A percentile compares a stretch with the other conserved stretches of the same genome.
These are phyloP conservation scores for Mucor indicus DNA, from an alignment of 371 early-diverging fungal genomes.

Conservation along the genomic window DNA sequence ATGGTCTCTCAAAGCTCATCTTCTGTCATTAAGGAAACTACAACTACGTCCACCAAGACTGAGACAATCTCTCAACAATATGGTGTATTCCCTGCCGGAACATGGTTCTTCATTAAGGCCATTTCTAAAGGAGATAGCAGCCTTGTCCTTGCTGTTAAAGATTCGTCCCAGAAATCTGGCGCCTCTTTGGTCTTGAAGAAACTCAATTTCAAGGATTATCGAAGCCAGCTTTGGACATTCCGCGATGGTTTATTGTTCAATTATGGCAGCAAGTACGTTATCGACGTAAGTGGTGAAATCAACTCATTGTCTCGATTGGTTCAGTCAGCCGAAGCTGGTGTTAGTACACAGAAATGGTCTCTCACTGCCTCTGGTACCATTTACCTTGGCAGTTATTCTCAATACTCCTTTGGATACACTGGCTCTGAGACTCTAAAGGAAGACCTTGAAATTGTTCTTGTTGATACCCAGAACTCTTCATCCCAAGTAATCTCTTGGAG, in stretches of 20 bases:
- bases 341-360: slow-evolving; percentile 35
- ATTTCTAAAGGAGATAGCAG: slow-evolving; percentile 13
- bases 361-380: slow-evolving; percentile 37
- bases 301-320: slow-evolving; percentile 14
- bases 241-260: slow-evolving; percentile 50
- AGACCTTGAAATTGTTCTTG: slow-evolving; percentile 7
- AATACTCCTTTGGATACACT: slow-evolving; percentile 25
- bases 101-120: slow-evolving; percentile 42
- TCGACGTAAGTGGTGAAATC: slow-evolving; percentile 31
- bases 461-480: not conserved
- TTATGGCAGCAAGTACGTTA: slow-evolving; percentile 45
- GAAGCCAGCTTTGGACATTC: slow-evolving; percentile 52
- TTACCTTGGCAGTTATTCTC: slow-evolving; percentile 27
- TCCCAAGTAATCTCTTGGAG: slow-evolving; percentile 28
- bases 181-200: slow-evolving; percentile 20
- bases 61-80: slow-evolving; percentile 7
- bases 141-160: slow-evolving; percentile 30
- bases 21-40: slow-evolving; percentile 5
- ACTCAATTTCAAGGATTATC: slow-evolving; percentile 32
- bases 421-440: slow-evolving; percentile 8
- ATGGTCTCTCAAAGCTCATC: slow-evolving; percentile 18
- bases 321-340: slow-evolving; percentile 20
- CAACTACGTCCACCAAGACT: slow-evolving; percentile 3
- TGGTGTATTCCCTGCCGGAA: slow-evolving; percentile 35
- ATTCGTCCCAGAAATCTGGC: slow-evolving; percentile 9